phyloP scores from a whole-genome alignment of 176 grass and related monocot genomes.

The Hordeum marinum region DNA sequence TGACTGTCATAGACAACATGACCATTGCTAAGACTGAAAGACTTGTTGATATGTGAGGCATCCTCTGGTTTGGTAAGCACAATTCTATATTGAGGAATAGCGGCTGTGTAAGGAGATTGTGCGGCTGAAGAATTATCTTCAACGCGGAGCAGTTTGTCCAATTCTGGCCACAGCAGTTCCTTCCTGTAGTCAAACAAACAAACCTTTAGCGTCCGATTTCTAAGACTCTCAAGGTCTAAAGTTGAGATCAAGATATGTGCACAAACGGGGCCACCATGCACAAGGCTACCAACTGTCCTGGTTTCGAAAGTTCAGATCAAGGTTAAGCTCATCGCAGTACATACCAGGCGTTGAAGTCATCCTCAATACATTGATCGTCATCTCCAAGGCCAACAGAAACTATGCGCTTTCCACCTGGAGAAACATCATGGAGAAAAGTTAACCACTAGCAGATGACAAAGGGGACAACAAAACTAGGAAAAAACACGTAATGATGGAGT shows the following conservation, averaged over 20 bases:
- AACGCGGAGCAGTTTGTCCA: slow-evolving; percentile 70
- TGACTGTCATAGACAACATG: slow-evolving; percentile 69
- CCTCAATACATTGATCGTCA: slow-evolving; percentile 96
- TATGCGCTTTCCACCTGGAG: slow-evolving; percentile 69
- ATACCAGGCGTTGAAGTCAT: slow-evolving; percentile 89
- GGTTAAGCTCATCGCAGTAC: background rate
- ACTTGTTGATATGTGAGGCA: slow-evolving; percentile 41
- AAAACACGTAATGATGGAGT: background rate
- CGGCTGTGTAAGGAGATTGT: slow-evolving; percentile 63
- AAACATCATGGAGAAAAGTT: slow-evolving; percentile 12
- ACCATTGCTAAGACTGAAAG: slow-evolving; percentile 75
- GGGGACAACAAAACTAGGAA: background rate
- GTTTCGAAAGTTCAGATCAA: background rate
- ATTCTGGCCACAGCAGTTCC: slow-evolving; percentile 79
- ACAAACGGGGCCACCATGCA: background rate
- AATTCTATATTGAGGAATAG: slow-evolving; percentile 80
- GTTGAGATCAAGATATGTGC: background rate
- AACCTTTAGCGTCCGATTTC: slow-evolving; percentile 5
- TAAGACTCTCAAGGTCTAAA: background rate
- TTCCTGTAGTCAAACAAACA: slow-evolving; percentile 57
- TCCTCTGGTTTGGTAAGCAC: slow-evolving; percentile 64
- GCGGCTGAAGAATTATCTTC: slow-evolving; percentile 51
- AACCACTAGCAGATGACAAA: background rate
- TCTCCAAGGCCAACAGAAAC: slow-evolving; percentile 87
- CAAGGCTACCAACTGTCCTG: background rate